A percentile compares a stretch with the other conserved stretches of the same genome.
Evolutionary conservation across 352 stramenopile genomes (phyloP).

Genomic region (Phytophthora sp.): DNA sequence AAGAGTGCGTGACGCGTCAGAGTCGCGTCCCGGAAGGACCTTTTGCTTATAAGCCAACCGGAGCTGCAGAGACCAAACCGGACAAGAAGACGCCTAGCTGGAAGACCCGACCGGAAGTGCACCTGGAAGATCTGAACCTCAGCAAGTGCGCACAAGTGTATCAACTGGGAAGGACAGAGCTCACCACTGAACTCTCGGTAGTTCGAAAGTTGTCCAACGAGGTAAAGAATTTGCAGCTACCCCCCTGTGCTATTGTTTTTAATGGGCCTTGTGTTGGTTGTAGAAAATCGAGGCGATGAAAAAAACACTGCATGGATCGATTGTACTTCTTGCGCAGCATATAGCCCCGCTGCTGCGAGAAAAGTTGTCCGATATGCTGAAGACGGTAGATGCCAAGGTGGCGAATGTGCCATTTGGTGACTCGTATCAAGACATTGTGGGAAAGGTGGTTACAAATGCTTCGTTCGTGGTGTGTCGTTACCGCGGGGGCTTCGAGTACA

Average conservation of each 20-base stretch:
- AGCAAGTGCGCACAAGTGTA: constrained; percentile 55
- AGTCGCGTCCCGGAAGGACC: constrained; percentile 56
- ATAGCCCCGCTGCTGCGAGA: constrained; percentile 70
- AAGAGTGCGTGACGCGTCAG: constrained; percentile 75
- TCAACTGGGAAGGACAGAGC: constrained; percentile 41
- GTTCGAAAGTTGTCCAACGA: constrained; percentile 54
- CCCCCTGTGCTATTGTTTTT: neutral
- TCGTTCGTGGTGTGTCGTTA: constrained; percentile 87
- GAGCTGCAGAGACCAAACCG: constrained; percentile 14
- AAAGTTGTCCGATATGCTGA: constrained; percentile 69
- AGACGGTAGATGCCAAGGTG: constrained; percentile 76
- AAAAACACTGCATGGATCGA: constrained; percentile 53
- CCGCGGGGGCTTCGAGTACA: constrained; percentile 80
- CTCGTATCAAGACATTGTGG: constrained; percentile 79
- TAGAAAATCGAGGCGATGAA: constrained; percentile 66
- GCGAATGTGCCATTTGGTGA: constrained; percentile 75
- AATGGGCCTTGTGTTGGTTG: neutral
- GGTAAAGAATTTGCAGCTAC: constrained; percentile 41
- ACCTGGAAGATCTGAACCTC: constrained; percentile 58
- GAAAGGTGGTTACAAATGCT: constrained; percentile 79
- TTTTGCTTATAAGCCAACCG: constrained; percentile 40
- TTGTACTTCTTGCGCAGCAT: constrained; percentile 80
- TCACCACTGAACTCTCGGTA: constrained; percentile 53
- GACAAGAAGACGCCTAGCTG: constrained; percentile 41
- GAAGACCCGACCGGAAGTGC: constrained; percentile 55